A percentile compares a stretch with the other conserved stretches of the same genome.
Evolutionary conservation across 2,329 filamentous ascomycete genomes (phyloP).

Genomic region (Calonectria henricotiae): DNA sequence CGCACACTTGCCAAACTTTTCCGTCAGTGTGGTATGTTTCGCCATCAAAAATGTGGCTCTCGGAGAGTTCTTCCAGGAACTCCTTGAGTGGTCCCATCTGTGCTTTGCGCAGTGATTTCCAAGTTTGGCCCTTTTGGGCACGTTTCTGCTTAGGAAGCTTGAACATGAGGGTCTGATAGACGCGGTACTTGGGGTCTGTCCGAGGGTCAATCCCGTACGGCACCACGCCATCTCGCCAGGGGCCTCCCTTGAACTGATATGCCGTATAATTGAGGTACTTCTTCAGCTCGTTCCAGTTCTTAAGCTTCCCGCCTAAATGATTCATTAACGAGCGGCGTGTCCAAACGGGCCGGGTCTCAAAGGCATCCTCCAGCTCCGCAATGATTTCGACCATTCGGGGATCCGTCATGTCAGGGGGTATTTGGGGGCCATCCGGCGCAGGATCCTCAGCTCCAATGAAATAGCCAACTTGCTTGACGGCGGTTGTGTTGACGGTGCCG

Average conservation of each 20-base stretch:
- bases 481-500: constrained; percentile 73
- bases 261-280: constrained; percentile 87
- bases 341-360: constrained; percentile 86
- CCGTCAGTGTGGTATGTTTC: constrained; percentile 82
- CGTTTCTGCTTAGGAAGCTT: constrained; percentile 74
- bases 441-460: constrained; percentile 76
- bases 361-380: constrained; percentile 74
- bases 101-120: constrained; percentile 65
- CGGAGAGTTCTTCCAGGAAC: constrained; percentile 60
- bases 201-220: constrained; percentile 91
- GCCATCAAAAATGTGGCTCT: constrained; percentile 88
- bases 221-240: constrained; percentile 91
- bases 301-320: constrained; percentile 70
- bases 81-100: constrained; percentile 60
- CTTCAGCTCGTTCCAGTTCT: constrained; percentile 75
- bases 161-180: constrained; percentile 93
- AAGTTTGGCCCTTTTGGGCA: constrained; percentile 65
- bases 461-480: constrained; percentile 73
- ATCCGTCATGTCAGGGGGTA: constrained; percentile 73
- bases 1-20: constrained; percentile 95
- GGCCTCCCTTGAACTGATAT: constrained; percentile 93
- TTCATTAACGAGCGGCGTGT: constrained; percentile 89
- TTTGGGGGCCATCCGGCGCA: constrained; percentile 73
- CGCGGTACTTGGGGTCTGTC: constrained; percentile 80
- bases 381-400: constrained; percentile 77